Evolutionary conservation across 345 rosid species (phyloP), one percentile per base, ranked within the genome.

Genomic region (Murraya koenigii): DNA sequence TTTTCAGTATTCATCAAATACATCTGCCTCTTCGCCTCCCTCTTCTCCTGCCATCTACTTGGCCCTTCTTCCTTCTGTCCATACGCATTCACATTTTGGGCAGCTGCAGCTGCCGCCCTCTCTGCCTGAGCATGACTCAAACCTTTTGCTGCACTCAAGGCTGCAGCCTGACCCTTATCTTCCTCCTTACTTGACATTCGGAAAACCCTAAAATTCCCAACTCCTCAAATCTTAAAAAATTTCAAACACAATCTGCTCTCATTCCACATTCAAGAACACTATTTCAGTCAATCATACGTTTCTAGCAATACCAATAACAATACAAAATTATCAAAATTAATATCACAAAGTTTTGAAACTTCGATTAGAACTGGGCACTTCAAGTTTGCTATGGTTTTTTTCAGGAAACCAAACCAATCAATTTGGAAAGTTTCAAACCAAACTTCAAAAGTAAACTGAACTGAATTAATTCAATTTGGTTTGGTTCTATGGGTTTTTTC

Each of bases 41-140:
- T 85, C 71, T 96, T 96, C 90, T 96, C 99, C 82, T 96, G 99
- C 99, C 97, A 94, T 82, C 99, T 73, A 75, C 99, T 96, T 0
- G 98, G 99, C 75, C 99, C 99, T 88, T 96, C 99, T 85, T 96
- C 99, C 88, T 94, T 96, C 74, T 96, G 98, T 41, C 99, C 99
- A 59, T 96, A 94, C 5, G 98, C 98, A 80, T 96, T 96, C 19
- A 96, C 99, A 80, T 96, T 96, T 8, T 97, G 86, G 0, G 97
- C 93, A 2, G 99, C 99, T 1, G 99, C 99, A 33, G 97, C 54
- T 0, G 99, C 99, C 0, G 98, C 99, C 70, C 98, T 77, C 76
- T 96, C 99, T 1, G 99, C 99, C 89, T 96, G 99, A 14, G 99
- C 94, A 35, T 97, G 97, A 72, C 99, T 96, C 11, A 96, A 80